phyloP scores from a whole-genome alignment of 345 rosid genomes.

The Odontarrhena argentea region DNA sequence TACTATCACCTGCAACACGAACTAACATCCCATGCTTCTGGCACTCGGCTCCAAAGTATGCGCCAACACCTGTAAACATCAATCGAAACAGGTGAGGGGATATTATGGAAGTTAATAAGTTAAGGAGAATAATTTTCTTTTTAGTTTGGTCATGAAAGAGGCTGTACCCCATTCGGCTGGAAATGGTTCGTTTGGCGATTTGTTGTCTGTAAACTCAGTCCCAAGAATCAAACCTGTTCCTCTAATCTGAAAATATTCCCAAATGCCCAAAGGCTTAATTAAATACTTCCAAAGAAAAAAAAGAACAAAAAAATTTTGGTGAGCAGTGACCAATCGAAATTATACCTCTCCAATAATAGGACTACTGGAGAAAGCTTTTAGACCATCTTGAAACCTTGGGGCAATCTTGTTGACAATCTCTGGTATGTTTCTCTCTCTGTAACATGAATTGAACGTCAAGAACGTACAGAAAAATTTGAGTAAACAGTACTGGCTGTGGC shows the following conservation, averaged over 20 bases:
- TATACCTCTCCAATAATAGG: slow-evolving; percentile 90
- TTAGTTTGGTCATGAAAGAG: slow-evolving; percentile 3
- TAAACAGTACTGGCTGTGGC: no score
- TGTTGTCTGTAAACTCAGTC: slow-evolving; percentile 84
- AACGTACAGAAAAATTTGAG: not conserved
- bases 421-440: slow-evolving; percentile 78
- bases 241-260: slow-evolving; percentile 61
- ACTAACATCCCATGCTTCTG: slow-evolving; percentile 81
- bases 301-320: not conserved
- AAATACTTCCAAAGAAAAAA: not conserved
- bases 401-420: slow-evolving; percentile 61
- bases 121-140: not conserved
- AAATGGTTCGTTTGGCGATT: slow-evolving; percentile 86
- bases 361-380: slow-evolving; percentile 76
- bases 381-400: slow-evolving; percentile 82
- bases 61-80: slow-evolving; percentile 63
- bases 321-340: not conserved
- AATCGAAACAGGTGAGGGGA: not conserved
- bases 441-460: slow-evolving; percentile 18
- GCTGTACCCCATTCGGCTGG: slow-evolving; percentile 95
- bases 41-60: slow-evolving; percentile 87
- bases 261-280: slow-evolving; percentile 8
- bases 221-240: slow-evolving; percentile 92
- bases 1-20: slow-evolving; percentile 84
- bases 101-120: not conserved